A percentile compares a stretch with the other conserved stretches of the same genome.
Conservation (phyloP, 768 basidiomycete genomes). For the Termitomyces sp. region DNA sequence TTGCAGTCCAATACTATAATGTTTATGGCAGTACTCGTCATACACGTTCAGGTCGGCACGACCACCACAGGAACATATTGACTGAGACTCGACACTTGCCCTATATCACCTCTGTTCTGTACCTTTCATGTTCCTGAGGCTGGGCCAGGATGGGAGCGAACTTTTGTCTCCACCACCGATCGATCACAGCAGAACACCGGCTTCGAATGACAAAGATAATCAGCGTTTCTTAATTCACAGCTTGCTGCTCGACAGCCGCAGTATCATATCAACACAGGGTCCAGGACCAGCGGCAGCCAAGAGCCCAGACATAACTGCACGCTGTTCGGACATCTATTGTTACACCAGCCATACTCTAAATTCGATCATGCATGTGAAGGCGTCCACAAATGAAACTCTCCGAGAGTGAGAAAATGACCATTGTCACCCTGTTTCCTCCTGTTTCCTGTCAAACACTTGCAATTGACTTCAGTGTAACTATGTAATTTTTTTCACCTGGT, state of each 20-base stretch:
- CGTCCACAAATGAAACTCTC: not conserved
- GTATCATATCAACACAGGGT: not conserved
- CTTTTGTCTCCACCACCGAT: not conserved
- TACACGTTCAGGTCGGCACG: not conserved
- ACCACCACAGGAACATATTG: conserved; percentile 9
- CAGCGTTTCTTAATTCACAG: not conserved
- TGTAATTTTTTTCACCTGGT: not conserved
- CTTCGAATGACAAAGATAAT: not conserved
- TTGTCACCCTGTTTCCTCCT: not conserved
- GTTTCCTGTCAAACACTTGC: conserved; percentile 2
- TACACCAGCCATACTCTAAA: not conserved
- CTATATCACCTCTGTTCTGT: not conserved
- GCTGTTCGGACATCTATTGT: not conserved
- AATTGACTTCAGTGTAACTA: not conserved
- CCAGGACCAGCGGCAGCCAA: not conserved
- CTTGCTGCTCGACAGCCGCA: not conserved
- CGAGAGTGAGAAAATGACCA: not conserved
- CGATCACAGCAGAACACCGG: not conserved
- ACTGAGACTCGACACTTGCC: not conserved
- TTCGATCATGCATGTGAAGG: not conserved
- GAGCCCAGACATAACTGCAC: not conserved
- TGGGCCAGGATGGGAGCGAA: not conserved
- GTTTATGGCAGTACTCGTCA: not conserved
- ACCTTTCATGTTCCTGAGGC: conserved; percentile 15
- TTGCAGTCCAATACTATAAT: not conserved